phyloP scores from a whole-genome alignment of 805 yeast genomes.

The Kazachstania africana region DNA sequence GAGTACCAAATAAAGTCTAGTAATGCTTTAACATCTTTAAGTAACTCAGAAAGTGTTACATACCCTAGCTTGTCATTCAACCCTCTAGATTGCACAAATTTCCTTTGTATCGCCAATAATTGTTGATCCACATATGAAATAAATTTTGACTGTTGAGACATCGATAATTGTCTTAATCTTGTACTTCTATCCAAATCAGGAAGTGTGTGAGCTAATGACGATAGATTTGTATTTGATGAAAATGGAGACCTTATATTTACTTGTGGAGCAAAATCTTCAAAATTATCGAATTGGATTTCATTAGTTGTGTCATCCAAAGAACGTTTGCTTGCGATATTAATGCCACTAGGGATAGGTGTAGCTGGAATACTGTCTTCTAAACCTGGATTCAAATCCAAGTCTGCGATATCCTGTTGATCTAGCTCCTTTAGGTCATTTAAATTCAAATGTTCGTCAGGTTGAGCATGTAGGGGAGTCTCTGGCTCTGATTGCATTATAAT shows the following conservation, averaged over 20 bases:
- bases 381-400: constrained; percentile 17
- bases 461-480: constrained; percentile 21
- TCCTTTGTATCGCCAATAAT: constrained; percentile 42
- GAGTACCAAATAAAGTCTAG: constrained; percentile 55
- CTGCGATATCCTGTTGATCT: constrained; percentile 19
- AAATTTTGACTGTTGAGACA: constrained; percentile 45
- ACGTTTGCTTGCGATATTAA: not conserved
- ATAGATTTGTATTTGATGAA: constrained; percentile 13
- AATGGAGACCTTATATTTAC: constrained; percentile 23
- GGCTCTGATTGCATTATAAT: constrained; percentile 16
- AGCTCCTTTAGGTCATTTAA: constrained; percentile 16
- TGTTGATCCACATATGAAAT: constrained; percentile 43
- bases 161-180: constrained; percentile 22
- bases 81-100: constrained; percentile 36
- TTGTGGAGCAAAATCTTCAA: constrained; percentile 22
- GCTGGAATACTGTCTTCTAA: constrained; percentile 9
- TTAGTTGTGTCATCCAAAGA: not conserved
- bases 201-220: not conserved
- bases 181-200: constrained; percentile 1
- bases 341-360: not conserved
- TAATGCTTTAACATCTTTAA: constrained; percentile 36
- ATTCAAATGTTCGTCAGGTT: constrained; percentile 17
- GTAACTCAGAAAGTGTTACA: constrained; percentile 23
- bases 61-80: constrained; percentile 25
- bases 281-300: constrained; percentile 14